A percentile compares a stretch with the other conserved stretches of the same genome.
Evolutionary conservation across 305 asterid genomes (phyloP).

Genomic region (Striga hermonthica): DNA sequence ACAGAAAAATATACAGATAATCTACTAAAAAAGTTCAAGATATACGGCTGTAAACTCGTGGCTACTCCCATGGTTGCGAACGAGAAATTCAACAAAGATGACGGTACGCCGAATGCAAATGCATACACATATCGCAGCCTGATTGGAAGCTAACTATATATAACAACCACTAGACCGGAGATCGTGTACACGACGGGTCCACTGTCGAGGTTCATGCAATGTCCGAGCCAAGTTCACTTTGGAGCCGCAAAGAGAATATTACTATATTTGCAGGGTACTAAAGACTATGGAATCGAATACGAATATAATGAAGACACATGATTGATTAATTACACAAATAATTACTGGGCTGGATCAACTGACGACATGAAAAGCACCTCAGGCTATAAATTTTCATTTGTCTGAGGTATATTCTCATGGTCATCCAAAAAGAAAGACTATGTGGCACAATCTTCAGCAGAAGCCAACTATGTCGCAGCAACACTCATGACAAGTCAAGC

Average conservation of each 20-base stretch:
- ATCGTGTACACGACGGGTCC: background rate
- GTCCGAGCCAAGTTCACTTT: background rate
- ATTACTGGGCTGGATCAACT: background rate
- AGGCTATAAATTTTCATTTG: conserved; percentile 6
- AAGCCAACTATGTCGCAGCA: background rate
- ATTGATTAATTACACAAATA: conserved; percentile 4
- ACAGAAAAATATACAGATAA: background rate
- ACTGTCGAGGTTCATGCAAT: background rate
- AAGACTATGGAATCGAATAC: background rate
- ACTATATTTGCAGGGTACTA: background rate
- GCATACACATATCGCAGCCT: background rate
- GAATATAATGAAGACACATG: background rate
- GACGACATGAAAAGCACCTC: conserved; percentile 5
- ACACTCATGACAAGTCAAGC: conserved; percentile 1
- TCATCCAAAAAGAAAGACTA: background rate
- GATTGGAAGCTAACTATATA: background rate
- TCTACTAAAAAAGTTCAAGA: background rate
- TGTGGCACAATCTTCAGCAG: conserved; percentile 4
- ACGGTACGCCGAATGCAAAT: background rate
- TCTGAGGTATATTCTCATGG: conserved; percentile 6
- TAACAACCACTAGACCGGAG: background rate
- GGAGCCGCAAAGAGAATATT: background rate
- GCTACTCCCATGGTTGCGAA: background rate
- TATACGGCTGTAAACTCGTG: background rate
- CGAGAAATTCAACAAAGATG: too few relatives aligned